A percentile compares a stretch with the other conserved stretches of the same genome.
Evolutionary conservation across 768 basidiomycete genomes (phyloP).

Genomic region (Boletus huronensis): DNA sequence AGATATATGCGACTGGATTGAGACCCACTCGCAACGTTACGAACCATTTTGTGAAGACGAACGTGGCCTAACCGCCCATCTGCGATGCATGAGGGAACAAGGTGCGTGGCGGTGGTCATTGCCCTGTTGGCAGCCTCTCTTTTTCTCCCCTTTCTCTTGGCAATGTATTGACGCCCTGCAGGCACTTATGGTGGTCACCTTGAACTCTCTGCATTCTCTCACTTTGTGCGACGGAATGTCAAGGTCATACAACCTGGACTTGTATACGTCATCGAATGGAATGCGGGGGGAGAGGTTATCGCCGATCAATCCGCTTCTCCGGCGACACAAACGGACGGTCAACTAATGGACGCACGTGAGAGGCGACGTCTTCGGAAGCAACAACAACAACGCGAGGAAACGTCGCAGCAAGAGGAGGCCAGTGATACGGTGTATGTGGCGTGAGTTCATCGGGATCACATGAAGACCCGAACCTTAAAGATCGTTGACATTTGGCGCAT

Average conservation of each 20-base stretch:
- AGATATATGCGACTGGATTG: conserved; percentile 83
- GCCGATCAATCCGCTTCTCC: conserved; percentile 26
- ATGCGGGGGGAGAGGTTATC: conserved; percentile 49
- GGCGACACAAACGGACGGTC: conserved; percentile 24
- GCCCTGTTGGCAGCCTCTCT: background rate
- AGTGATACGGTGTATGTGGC: conserved; percentile 72
- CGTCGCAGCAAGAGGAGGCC: conserved; percentile 17
- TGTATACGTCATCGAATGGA: conserved; percentile 87
- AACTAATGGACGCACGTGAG: conserved; percentile 38
- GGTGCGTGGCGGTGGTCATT: conserved; percentile 40
- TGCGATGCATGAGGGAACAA: conserved; percentile 74
- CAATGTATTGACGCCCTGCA: conserved; percentile 28
- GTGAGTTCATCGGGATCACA: conserved; percentile 46
- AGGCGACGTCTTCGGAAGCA: conserved; percentile 42
- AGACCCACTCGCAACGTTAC: conserved; percentile 63
- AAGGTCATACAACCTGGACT: conserved; percentile 93
- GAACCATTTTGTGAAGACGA: conserved; percentile 87
- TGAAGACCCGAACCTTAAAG: background rate
- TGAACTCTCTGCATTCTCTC: conserved; percentile 90
- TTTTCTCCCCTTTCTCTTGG: too few species aligned
- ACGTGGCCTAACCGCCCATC: conserved; percentile 67
- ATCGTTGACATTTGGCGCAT: conserved; percentile 9
- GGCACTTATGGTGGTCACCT: conserved; percentile 92
- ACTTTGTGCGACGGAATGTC: conserved; percentile 71
- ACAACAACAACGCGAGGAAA: conserved; percentile 29